Percentiles rank a stretch among this genome's conserved stretches.
Conservation (phyloP, 2,329 filamentous ascomycete genomes). For the Raffaelea arxii region DNA sequence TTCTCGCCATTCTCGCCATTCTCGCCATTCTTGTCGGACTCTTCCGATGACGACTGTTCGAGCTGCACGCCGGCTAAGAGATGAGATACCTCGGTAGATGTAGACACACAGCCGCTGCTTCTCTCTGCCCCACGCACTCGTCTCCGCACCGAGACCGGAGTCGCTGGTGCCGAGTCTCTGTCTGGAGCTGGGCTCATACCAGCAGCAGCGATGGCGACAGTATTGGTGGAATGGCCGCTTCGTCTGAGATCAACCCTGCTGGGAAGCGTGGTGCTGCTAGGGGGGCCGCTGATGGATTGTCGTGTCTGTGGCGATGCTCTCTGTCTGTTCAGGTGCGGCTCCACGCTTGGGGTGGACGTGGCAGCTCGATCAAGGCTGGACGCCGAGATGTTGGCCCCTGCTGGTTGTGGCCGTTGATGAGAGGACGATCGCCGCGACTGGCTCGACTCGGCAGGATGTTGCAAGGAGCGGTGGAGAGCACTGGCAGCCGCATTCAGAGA, state of each 20-base stretch:
- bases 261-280: not conserved
- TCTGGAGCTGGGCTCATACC: not conserved
- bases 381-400: not conserved
- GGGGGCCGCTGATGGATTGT: not conserved
- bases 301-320: not conserved
- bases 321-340: not conserved
- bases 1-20: not conserved
- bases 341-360: not conserved
- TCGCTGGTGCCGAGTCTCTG: not conserved
- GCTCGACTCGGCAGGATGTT: conserved; percentile 1
- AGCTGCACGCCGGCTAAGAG: conserved; percentile 11
- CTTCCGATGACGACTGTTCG: conserved; percentile 9
- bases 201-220: not conserved
- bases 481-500: conserved; percentile 49
- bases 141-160: not conserved
- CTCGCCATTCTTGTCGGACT: conserved; percentile 10
- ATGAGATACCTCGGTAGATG: conserved; percentile 7
- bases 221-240: conserved; percentile 10
- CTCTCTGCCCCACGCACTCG: conserved; percentile 3
- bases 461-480: conserved; percentile 25
- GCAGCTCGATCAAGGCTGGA: conserved; percentile 1
- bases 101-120: not conserved
- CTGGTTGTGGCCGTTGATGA: conserved; percentile 5
- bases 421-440: conserved; percentile 6
- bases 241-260: conserved; percentile 8